Evolutionary conservation across 2,329 filamentous ascomycete species (phyloP).

Genomic region (Sporothrix curviconia): DNA sequence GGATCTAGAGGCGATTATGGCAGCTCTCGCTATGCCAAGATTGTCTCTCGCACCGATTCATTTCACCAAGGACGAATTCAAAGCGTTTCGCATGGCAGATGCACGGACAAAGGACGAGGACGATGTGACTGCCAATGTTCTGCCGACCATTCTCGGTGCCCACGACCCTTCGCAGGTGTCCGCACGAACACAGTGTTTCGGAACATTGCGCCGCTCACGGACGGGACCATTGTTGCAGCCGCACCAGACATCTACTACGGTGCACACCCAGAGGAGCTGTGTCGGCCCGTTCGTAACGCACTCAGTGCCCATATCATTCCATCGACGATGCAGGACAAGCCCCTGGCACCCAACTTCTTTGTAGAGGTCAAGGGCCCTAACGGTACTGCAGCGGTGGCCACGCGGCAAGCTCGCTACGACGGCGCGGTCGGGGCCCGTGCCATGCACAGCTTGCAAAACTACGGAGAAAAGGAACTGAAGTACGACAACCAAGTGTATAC

Average conservation of each 20-base stretch:
- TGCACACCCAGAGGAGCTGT: conserved; percentile 23
- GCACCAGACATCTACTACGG: conserved; percentile 31
- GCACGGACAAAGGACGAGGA: conserved; percentile 29
- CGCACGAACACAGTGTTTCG: conserved; percentile 27
- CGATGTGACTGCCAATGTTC: conserved; percentile 26
- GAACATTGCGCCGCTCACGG: conserved; percentile 31
- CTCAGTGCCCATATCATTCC: conserved; percentile 28
- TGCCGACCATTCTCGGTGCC: conserved; percentile 28
- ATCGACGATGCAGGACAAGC: conserved; percentile 25
- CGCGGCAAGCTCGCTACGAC: conserved; percentile 32
- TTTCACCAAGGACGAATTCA: conserved; percentile 17
- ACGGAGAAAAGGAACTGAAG: conserved; percentile 24
- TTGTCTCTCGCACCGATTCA: too few species aligned
- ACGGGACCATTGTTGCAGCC: conserved; percentile 25
- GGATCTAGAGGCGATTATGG: conserved; percentile 27
- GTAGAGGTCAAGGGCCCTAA: conserved; percentile 33
- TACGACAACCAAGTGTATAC: conserved; percentile 36
- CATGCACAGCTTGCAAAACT: conserved; percentile 33
- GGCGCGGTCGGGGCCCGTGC: conserved; percentile 32
- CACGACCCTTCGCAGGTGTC: conserved; percentile 20
- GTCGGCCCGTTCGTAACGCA: conserved; percentile 21
- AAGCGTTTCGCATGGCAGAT: conserved; percentile 26
- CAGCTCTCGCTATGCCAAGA: conserved; percentile 10
- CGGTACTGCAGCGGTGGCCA: conserved; percentile 25
- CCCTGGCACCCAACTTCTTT: conserved; percentile 36